Evolutionary conservation across 176 grass and related monocot genomes (phyloP).

Genomic region (Guadua angustifolia): DNA sequence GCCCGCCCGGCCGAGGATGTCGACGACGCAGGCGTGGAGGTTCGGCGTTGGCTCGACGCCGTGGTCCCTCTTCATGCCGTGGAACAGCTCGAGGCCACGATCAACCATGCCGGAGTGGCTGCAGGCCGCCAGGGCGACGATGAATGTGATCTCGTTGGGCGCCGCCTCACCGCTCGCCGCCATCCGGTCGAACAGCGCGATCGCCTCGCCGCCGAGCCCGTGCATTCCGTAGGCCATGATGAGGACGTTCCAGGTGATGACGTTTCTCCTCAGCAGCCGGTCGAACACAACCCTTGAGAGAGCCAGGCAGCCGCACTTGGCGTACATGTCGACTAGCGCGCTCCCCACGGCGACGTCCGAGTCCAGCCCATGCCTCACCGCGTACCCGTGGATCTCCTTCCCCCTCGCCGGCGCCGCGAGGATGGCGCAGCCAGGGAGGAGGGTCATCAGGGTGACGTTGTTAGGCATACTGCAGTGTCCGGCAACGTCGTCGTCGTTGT

Average conservation of each 20-base stretch:
- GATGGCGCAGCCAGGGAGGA: slow-evolving; percentile 80
- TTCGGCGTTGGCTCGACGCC: slow-evolving; percentile 63
- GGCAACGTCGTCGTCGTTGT: neutral
- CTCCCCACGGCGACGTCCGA: slow-evolving; percentile 79
- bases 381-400: slow-evolving; percentile 85
- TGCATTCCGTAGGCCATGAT: slow-evolving; percentile 97
- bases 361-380: slow-evolving; percentile 59
- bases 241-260: slow-evolving; percentile 98
- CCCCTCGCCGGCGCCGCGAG: slow-evolving; percentile 73
- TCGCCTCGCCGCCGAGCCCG: slow-evolving; percentile 65
- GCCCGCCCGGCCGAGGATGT: slow-evolving; percentile 77
- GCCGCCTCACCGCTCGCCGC: slow-evolving; percentile 58
- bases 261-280: slow-evolving; percentile 64
- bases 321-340: slow-evolving; percentile 92
- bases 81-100: slow-evolving; percentile 69
- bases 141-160: slow-evolving; percentile 80
- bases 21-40: slow-evolving; percentile 76
- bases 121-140: slow-evolving; percentile 79
- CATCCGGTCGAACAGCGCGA: slow-evolving; percentile 75
- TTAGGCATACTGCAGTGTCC: slow-evolving; percentile 52
- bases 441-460: slow-evolving; percentile 79
- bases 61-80: slow-evolving; percentile 58
- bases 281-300: slow-evolving; percentile 63
- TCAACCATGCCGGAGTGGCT: slow-evolving; percentile 87
- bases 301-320: slow-evolving; percentile 74